Conservation (phyloP, 2,329 filamentous ascomycete genomes). For the Tolypocladium guangdongense region DNA sequence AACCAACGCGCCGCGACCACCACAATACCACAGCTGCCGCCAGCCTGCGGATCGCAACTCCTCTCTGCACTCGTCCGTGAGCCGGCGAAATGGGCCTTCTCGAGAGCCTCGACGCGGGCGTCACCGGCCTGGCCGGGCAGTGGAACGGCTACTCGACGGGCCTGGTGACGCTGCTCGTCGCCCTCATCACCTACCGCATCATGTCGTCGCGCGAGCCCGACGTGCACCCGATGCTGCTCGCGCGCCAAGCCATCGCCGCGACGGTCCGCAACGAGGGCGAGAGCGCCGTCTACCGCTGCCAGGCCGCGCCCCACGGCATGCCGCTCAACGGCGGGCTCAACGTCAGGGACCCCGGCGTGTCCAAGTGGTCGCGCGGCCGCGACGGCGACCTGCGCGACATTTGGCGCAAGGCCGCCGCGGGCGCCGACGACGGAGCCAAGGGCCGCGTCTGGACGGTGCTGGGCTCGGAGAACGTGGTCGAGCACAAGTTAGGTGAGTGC, state of each 20-base stretch:
- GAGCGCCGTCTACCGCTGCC: slow-evolving; percentile 76
- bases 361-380: slow-evolving; percentile 73
- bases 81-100: slow-evolving; percentile 27
- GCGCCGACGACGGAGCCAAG: slow-evolving; percentile 52
- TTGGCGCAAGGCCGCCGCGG: slow-evolving; percentile 65
- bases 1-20: too few relatives aligned
- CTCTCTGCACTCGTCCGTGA: not conserved
- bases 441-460: slow-evolving; percentile 70
- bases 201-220: slow-evolving; percentile 70
- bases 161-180: slow-evolving; percentile 54
- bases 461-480: slow-evolving; percentile 62
- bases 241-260: slow-evolving; percentile 69
- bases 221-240: slow-evolving; percentile 81
- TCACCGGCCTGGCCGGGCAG: slow-evolving; percentile 59
- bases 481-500: slow-evolving; percentile 52
- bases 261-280: slow-evolving; percentile 74
- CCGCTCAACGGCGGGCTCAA: slow-evolving; percentile 67
- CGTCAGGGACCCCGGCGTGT: slow-evolving; percentile 68
- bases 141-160: slow-evolving; percentile 74
- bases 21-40: too few relatives aligned
- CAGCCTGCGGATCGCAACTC: not conserved
- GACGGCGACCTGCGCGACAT: slow-evolving; percentile 87
- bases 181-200: slow-evolving; percentile 60
- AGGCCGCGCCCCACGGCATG: slow-evolving; percentile 76
- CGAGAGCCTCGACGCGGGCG: slow-evolving; percentile 58